These are phyloP conservation scores for Benincasa hispida DNA, from an alignment of 306 rosid genomes.

Conservation along the genomic window DNA sequence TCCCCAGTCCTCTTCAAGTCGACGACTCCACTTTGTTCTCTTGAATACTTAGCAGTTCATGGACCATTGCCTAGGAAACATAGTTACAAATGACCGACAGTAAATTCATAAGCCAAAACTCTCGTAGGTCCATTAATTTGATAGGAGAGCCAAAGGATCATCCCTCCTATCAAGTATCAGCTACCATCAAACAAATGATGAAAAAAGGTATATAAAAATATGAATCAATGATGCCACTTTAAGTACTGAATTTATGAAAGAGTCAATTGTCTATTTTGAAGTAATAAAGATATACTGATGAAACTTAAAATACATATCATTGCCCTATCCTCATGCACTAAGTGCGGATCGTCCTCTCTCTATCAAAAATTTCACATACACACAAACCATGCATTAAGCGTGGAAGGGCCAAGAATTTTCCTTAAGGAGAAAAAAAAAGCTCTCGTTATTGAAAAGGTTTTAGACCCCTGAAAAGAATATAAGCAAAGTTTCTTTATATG, in stretches of 20 bases:
- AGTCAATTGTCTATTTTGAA: not conserved
- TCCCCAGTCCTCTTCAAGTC: constrained; percentile 37
- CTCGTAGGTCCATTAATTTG: not conserved
- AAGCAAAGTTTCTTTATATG: not conserved
- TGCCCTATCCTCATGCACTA: constrained; percentile 20
- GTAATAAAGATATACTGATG: not conserved
- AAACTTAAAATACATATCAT: not conserved
- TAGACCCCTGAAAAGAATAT: constrained; percentile 43
- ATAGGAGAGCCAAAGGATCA: not conserved
- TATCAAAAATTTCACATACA: constrained; percentile 14
- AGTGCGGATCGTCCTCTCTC: constrained; percentile 37
- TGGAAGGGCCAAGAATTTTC: not conserved
- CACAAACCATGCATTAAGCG: not conserved
- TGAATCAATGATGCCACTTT: not conserved
- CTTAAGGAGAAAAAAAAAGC: constrained; percentile 17
- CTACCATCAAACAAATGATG: not conserved
- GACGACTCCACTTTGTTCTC: constrained; percentile 49
- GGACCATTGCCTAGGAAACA: constrained; percentile 68
- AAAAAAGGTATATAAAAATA: not conserved
- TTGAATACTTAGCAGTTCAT: constrained; percentile 77
- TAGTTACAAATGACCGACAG: not conserved
- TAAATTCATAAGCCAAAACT: not conserved
- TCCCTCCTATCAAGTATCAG: not conserved
- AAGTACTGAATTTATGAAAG: not conserved
- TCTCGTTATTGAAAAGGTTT: constrained; percentile 54